Evolutionary conservation across 2,329 filamentous ascomycete genomes (phyloP), one percentile per base, ranked within the genome.

Genomic region (Aspergillus sp.): DNA sequence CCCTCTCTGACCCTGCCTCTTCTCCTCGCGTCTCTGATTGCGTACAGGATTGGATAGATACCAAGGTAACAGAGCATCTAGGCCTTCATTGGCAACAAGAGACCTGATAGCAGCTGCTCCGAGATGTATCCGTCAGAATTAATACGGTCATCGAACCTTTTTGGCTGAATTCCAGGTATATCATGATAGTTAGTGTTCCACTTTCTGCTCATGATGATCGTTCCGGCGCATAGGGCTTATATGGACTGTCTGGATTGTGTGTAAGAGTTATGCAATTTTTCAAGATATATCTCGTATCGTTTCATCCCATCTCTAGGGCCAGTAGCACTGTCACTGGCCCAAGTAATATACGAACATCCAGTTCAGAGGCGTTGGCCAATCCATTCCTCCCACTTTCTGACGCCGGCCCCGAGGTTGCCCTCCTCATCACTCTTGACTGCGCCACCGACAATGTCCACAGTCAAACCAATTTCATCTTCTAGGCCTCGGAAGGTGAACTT

Each of bases 301-400:
- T 23, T 41, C 30, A 17, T 39, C 10, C 13, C 15, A 19, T n/a
- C 7, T 13, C 41, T 19, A 10, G 15, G 9, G 21, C 41, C 19
- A 41, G 32, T 38, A 23, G 30, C 21, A 21, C 25, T 17, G 15
- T n/a, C 25, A 50, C 3, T 50, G 17, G 17, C 32, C 19, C n/a
- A 10, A 21, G 23, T 30, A 5, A 36, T 19, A 19, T 25, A 9
- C 23, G 48, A 13, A 13, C 3, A 17, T 28, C 36, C 25, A 6
- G n/a, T 15, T 70, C 57, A 95, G 69, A 96, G 79, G 71, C 89
- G 87, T 72, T 89, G 84, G 2, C 88, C 91, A 72, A 98, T 88
- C 94, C 94, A 98, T 69, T 86, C 85, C 86, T 92, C 96, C 93
- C 94, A 97, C 75, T 86, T 89, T 59, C 90, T 87, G 32, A 92